phyloP scores from a whole-genome alignment of 257 asterid species.

The Fraxinus quadrangulata region DNA sequence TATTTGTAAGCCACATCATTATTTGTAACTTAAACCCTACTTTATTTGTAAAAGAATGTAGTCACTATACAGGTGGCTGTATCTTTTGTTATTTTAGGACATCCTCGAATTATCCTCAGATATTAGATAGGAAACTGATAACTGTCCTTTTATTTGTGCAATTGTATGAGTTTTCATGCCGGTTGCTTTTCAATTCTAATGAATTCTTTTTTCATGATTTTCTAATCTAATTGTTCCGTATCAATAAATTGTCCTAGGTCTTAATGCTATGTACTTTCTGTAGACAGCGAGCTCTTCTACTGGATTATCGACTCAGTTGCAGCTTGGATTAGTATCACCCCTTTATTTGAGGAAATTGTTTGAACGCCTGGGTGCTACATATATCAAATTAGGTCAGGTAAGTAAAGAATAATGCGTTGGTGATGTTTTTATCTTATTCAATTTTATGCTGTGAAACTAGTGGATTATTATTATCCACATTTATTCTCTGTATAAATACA shows the following conservation, averaged over 20 bases:
- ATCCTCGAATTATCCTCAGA: neutral
- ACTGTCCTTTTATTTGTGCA: slow-evolving; percentile 6
- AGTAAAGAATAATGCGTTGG: slow-evolving; percentile 18
- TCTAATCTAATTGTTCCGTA: slow-evolving; percentile 15
- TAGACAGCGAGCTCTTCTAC: slow-evolving; percentile 68
- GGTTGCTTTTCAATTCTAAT: neutral
- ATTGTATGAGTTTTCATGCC: slow-evolving; percentile 14
- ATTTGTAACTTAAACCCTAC: neutral
- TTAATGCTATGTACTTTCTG: slow-evolving; percentile 32
- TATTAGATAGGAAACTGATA: neutral
- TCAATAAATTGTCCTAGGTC: neutral
- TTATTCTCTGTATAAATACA: slow-evolving; percentile 10
- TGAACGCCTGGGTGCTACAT: slow-evolving; percentile 98
- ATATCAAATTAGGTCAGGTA: slow-evolving; percentile 94
- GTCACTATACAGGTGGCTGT: neutral
- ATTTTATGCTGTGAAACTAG: slow-evolving; percentile 10
- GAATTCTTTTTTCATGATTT: neutral
- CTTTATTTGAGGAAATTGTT: slow-evolving; percentile 83
- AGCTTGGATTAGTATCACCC: slow-evolving; percentile 91
- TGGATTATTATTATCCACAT: neutral
- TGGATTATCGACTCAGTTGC: slow-evolving; percentile 73
- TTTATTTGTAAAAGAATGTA: neutral
- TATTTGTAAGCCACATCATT: slow-evolving; percentile 3
- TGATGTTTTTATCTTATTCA: neutral
- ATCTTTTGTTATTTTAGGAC: neutral